phyloP scores from a whole-genome alignment of 352 stramenopile genomes.

The Chrysophaeum taylorii region DNA sequence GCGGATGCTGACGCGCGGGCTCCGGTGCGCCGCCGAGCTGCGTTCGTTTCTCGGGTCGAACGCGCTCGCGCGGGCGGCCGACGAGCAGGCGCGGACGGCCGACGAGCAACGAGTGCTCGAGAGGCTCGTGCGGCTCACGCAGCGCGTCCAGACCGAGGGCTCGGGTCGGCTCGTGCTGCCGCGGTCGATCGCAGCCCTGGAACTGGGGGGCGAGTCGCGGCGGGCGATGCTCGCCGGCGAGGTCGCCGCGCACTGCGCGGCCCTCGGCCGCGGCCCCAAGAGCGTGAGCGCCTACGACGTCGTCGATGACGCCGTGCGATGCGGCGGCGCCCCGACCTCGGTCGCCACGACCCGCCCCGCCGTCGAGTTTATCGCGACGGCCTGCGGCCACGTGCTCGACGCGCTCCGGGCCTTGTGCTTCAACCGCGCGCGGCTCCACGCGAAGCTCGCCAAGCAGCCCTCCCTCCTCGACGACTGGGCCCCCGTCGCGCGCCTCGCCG shows the following conservation, averaged over 20 bases:
- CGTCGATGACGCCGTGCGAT: conserved; percentile 45
- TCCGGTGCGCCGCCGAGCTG: not conserved
- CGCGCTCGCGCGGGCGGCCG: not conserved
- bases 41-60: not conserved
- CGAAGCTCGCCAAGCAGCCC: conserved; percentile 50
- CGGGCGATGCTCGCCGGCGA: not conserved
- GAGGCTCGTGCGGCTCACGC: not conserved
- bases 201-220: not conserved
- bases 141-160: not conserved
- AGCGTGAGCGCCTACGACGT: conserved; percentile 39
- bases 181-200: not conserved
- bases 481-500: conserved; percentile 55
- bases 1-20: no score
- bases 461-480: not conserved
- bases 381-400: conserved; percentile 34
- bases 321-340: not conserved
- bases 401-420: conserved; percentile 40
- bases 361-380: not conserved
- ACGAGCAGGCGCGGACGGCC: no score
- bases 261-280: not conserved
- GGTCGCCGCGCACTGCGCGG: not conserved
- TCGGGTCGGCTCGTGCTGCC: not conserved
- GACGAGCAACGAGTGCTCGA: not conserved
- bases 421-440: conserved; percentile 61
- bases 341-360: not conserved